Base-by-base conservation (phyloP, 164 flowering plant species). In the Taxillus chinensis region DNA sequence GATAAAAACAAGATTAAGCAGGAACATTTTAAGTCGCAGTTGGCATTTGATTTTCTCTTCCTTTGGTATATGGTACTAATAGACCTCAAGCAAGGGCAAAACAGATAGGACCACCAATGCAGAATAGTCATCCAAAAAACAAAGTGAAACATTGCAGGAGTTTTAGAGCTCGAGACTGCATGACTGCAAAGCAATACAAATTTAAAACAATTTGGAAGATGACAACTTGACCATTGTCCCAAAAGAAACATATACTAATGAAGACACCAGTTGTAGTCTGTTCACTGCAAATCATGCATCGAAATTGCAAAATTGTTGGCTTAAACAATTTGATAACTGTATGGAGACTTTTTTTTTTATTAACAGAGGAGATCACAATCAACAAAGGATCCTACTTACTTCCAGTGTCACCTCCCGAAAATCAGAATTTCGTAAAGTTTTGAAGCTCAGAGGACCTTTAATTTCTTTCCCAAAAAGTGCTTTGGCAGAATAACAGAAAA, bases 401-500 rank as follows among this genome's bases (percentile, higher is more conserved):
- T 89, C 95, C 40, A 95, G 74, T 55, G 64, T 73, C 48, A 89
- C 68, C 79, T 95, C 99, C 37, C 75, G 88, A 70, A 91, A 91
- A 78, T 95, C 99, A 11, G 95, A 72, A 73, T 95, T 95, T 66
- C 89, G 74, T 62, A 87, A 54, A 5, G 70, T 82, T 78, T 77
- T 85, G 67, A 82, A 89, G 43, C 81, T 78, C 57, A 89, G 65
- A 16, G 92, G 86, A 6, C 96, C 97, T 50, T 71, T 55, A 62
- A 95, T 71, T 57, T 78, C 86, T 64, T 60, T 81, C 40, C 86
- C 96, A 78, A 83, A 87, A 4, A 95, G 82, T 38, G 62, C 48
- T 74, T 85, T 86, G 15, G 96, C 92, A 57, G 96, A 90, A 78
- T 87, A 62, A 17, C 91, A 80, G 56, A 89, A 90, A 16, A 89